These are phyloP conservation scores for Penicillium maclennaniae DNA, from an alignment of 495 filamentous ascomycete species.

Conservation along the genomic window DNA sequence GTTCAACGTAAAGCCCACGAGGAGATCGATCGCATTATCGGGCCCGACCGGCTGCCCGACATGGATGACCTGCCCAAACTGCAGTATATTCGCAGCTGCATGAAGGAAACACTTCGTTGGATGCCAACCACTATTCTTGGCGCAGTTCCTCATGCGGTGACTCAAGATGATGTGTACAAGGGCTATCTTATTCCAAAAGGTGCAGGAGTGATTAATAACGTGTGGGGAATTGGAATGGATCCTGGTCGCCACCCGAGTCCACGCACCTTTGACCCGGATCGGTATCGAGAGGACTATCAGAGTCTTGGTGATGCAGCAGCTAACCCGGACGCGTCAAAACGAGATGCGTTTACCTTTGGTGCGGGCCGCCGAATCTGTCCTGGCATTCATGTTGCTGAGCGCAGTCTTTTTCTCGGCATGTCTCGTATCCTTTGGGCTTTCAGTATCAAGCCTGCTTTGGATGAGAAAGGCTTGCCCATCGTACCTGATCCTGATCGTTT, in stretches of 20 bases:
- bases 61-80: slow-evolving; percentile 25
- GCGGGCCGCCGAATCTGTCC: slow-evolving; percentile 30
- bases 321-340: slow-evolving; percentile 36
- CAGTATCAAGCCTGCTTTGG: slow-evolving; percentile 11
- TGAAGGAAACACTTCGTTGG: slow-evolving; percentile 44
- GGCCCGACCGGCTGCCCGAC: slow-evolving; percentile 17
- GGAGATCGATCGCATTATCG: slow-evolving; percentile 38
- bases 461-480: slow-evolving; percentile 12
- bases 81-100: slow-evolving; percentile 35
- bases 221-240: slow-evolving; percentile 47
- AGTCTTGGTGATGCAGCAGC: slow-evolving; percentile 33
- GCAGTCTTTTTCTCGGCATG: slow-evolving; percentile 47
- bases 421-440: slow-evolving; percentile 57
- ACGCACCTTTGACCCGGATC: slow-evolving; percentile 52
- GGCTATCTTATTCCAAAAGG: slow-evolving; percentile 48
- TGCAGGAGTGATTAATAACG: slow-evolving; percentile 41
- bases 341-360: slow-evolving; percentile 29
- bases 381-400: slow-evolving; percentile 31
- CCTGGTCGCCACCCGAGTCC: slow-evolving; percentile 43
- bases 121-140: slow-evolving; percentile 36
- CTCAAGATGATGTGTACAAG: slow-evolving; percentile 51
- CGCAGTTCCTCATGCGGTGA: slow-evolving; percentile 54
- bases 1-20: slow-evolving; percentile 48
- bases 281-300: slow-evolving; percentile 34
- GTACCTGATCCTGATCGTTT: slow-evolving; percentile 21